Evolutionary conservation across 192 early-diverging fungal genomes (phyloP).

Genomic region (Gryganskiella cystojenkinii): DNA sequence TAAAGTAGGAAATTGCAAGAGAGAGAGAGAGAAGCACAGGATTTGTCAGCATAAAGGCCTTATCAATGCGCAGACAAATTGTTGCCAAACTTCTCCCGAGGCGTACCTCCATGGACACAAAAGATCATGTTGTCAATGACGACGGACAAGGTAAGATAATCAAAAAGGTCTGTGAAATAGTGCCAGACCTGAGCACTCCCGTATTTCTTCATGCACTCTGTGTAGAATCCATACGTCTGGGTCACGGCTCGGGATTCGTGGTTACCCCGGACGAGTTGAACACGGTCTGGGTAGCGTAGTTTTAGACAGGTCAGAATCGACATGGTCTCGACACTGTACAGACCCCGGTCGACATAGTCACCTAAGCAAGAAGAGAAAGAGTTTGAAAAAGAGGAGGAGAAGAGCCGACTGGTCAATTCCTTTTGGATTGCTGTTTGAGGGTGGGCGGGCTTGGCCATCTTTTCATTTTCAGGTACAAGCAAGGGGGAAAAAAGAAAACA

Average conservation of each 20-base stretch:
- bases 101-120: slow-evolving; percentile 92
- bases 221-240: slow-evolving; percentile 94
- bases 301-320: slow-evolving; percentile 89
- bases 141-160: slow-evolving; percentile 89
- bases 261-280: slow-evolving; percentile 92
- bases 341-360: slow-evolving; percentile 90
- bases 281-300: slow-evolving; percentile 87
- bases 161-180: slow-evolving; percentile 95
- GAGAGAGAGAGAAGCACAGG: neutral
- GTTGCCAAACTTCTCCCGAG: neutral
- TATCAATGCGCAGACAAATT: neutral
- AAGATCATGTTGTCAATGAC: slow-evolving; percentile 92
- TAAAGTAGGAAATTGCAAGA: slow-evolving; percentile 16
- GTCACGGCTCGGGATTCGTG: slow-evolving; percentile 96
- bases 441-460: neutral
- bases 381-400: slow-evolving; percentile 1
- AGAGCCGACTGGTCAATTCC: too few relatives aligned
- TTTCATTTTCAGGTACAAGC: neutral
- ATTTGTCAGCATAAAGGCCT: neutral
- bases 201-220: slow-evolving; percentile 92
- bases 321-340: slow-evolving; percentile 93
- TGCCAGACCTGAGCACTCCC: slow-evolving; percentile 87
- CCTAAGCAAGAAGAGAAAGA: slow-evolving; percentile 53
- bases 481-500: neutral
- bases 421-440: too few relatives aligned